Base-by-base conservation (phyloP, 768 basidiomycete species). In the Podaxis sp. region DNA sequence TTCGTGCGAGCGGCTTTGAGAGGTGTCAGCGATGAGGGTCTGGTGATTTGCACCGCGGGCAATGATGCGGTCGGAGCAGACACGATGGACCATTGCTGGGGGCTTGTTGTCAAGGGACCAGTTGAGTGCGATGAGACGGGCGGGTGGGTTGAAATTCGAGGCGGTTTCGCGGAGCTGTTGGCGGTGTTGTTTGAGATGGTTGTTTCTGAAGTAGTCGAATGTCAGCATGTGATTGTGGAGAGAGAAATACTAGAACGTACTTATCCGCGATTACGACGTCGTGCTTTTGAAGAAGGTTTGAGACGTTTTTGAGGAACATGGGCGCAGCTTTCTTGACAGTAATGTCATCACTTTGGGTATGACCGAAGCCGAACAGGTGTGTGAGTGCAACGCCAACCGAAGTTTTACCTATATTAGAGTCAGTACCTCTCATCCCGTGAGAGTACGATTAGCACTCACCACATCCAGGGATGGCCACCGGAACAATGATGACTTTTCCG, bases 311-410 rank as follows among this genome's bases (percentile, higher is more conserved):
- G 59, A 93, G 70, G 72, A 96, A 96, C 2, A 72, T 64, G 0
- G 87, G 80, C 0, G 81, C 93, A 1, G 89, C 57, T 72, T 89
- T 94, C 76, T 95, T 98, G 40, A 73, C 82, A 44, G 80, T 78
- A 3, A 98, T 83, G 69, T 99, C 93, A 72, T 99, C 97, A 69
- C 90, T 93, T 72, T 99, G 97, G 0, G 92, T 94, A 72, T 99
- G 97, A 1, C 83, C 95, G 64, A 94, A 96, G 0, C 82, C 84
- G 69, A 96, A 98, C 2, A 99, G 82, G 58, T 89, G 81, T 2
- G 80, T 67, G 17, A 99, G 82, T 1, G 93, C 94, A 17, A 97
- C 79, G 0, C 92, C 82, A 12, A 99, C 80, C 0, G 91, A 76
- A 0, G 96, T 99, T 79, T 98, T 99, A 30, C 95, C 94, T 94